Evolutionary conservation across 345 rosid genomes (phyloP), one percentile per base, ranked within the genome.

Genomic region (Populus alba): DNA sequence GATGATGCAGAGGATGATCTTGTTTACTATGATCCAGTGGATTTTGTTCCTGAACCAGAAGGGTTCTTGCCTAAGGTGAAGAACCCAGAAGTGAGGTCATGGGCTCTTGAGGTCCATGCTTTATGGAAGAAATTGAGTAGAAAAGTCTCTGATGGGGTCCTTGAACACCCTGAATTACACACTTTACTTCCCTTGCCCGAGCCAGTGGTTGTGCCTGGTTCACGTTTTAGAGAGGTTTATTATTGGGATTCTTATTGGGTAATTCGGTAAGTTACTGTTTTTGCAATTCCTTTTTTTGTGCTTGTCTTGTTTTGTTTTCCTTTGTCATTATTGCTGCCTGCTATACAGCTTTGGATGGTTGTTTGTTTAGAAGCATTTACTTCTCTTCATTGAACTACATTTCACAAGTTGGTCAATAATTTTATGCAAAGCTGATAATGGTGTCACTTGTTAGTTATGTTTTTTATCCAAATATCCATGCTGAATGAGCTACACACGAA

Each of bases 171-270:
- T 4, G 92, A 90, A 7, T 77, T 81, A 70, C 97, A 96, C 78
- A 94, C 97, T 72, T 77, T 96, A 84, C 89, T 96, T 38, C 91
- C 93, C 43, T 82, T 96, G 86, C 95, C 98, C 17, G 85, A 79
- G 78, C 84, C 90, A 61, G 85, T 85, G 53, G 73, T 96, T 3
- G 78, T 96, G 22, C 97, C 98, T 23, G 99, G 99, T 10, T 92
- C 97, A 23, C 87, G 99, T 65, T 96, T 96, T 70, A 78, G 89
- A 66, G 98, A 94, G 84, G 94, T 92, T n/a, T 91, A 90, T 80
- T 94, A 94, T 79, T 94, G 99, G 98, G 99, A 96, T 85, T 94
- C 97, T 69, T 91, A 92, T 37, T 94, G 99, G 99, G 85, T 96
- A 69, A 89, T 96, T 82, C 92, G 91, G 98, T 92, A 33, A 62